Evolutionary conservation across 1,139 yeast genomes (phyloP).

Genomic region (Blastobotrys proliferans): DNA sequence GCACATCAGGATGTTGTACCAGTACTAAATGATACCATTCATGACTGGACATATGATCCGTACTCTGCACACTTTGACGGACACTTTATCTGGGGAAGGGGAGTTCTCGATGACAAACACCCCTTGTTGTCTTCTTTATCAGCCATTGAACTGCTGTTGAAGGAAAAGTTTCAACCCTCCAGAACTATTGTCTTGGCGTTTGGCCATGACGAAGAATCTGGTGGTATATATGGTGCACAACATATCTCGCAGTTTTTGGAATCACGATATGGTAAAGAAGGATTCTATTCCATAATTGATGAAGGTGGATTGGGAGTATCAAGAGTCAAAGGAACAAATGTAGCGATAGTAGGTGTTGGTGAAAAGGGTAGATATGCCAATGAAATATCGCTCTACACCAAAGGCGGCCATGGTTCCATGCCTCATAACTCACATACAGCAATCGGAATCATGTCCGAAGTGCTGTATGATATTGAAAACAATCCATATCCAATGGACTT

Average conservation of each 20-base stretch:
- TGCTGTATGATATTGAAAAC: conserved; percentile 49
- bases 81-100: conserved; percentile 55
- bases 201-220: conserved; percentile 69
- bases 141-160: conserved; percentile 50
- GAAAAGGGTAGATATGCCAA: conserved; percentile 67
- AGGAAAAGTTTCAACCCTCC: conserved; percentile 46
- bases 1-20: conserved; percentile 89
- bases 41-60: conserved; percentile 67
- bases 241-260: conserved; percentile 43
- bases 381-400: conserved; percentile 47
- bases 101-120: conserved; percentile 61
- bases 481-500: conserved; percentile 46
- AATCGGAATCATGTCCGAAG: conserved; percentile 62
- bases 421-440: conserved; percentile 70
- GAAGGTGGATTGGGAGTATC: conserved; percentile 49
- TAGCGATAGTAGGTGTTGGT: conserved; percentile 58
- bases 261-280: conserved; percentile 52
- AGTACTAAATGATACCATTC: conserved; percentile 54
- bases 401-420: conserved; percentile 72
- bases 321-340: conserved; percentile 42
- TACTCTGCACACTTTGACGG: conserved; percentile 68
- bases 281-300: conserved; percentile 56
- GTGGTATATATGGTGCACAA: conserved; percentile 54
- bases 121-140: conserved; percentile 54
- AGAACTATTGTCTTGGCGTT: conserved; percentile 56